Percentiles rank a stretch among this genome's conserved stretches.
These are phyloP conservation scores for Pseudocercospora crystallina DNA, from an alignment of 2,329 filamentous ascomycete species.

Conservation along the genomic window DNA sequence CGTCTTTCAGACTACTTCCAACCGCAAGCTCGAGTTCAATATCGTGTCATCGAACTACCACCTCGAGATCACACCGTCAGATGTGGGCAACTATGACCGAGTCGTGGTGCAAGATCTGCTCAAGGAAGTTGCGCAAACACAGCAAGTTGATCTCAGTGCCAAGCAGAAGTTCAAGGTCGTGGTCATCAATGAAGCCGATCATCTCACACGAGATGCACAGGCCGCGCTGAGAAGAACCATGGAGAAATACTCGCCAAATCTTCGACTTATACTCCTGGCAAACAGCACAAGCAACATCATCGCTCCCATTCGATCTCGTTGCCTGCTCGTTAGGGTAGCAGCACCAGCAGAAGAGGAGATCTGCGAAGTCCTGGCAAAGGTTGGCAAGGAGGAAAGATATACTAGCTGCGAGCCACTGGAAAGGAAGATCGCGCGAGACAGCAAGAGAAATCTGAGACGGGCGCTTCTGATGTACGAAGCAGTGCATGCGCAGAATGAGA, in stretches of 20 bases:
- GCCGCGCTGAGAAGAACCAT: constrained; percentile 92
- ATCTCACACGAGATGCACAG: constrained; percentile 90
- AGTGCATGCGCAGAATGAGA: constrained; percentile 95
- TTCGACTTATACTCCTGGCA: constrained; percentile 85
- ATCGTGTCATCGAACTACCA: constrained; percentile 97
- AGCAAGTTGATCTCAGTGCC: constrained; percentile 92
- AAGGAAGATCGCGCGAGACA: constrained; percentile 82
- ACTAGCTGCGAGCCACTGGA: constrained; percentile 73
- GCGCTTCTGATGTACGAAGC: constrained; percentile 96
- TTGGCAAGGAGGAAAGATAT: constrained; percentile 81
- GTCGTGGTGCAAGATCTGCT: constrained; percentile 94
- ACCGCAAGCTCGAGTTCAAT: constrained; percentile 98
- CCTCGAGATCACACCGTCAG: constrained; percentile 95
- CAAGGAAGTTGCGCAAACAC: constrained; percentile 97
- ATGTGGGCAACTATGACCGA: constrained; percentile 93
- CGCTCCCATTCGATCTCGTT: constrained; percentile 92
- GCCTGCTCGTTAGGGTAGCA: constrained; percentile 84
- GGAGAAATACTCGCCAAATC: constrained; percentile 98
- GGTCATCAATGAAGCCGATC: constrained; percentile 97
- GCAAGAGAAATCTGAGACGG: constrained; percentile 83
- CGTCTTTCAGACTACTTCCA: constrained; percentile 89
- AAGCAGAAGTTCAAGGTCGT: constrained; percentile 97
- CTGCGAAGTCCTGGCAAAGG: constrained; percentile 66
- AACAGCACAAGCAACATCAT: constrained; percentile 99
- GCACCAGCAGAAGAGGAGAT: constrained; percentile 87